Percentiles rank a stretch among this genome's conserved stretches.
Conservation (phyloP, 192 early-diverging fungal species). For the Anaeromyces robustus region DNA sequence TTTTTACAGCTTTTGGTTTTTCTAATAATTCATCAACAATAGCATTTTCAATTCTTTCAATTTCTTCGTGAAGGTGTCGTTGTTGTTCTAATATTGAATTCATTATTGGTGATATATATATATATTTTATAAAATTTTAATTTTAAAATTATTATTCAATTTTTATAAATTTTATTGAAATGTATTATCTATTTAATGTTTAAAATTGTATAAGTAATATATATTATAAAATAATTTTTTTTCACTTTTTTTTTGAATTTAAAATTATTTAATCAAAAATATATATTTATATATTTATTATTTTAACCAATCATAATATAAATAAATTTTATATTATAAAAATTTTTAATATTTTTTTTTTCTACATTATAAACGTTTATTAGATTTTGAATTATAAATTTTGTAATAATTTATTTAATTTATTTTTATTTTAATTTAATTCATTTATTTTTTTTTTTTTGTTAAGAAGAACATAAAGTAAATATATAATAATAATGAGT, state of each 20-base stretch:
- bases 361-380: not conserved
- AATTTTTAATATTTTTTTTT: not conserved
- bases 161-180: too few species aligned
- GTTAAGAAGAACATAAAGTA: too few species aligned
- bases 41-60: slow-evolving; percentile 82
- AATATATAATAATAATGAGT: not conserved
- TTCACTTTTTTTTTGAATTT: not conserved
- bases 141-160: too few species aligned
- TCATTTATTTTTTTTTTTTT: too few species aligned
- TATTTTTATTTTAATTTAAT: too few species aligned
- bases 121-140: too few species aligned
- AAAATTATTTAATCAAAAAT: not conserved
- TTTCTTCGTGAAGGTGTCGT: slow-evolving; percentile 68
- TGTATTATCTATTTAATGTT: too few species aligned
- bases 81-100: slow-evolving; percentile 39
- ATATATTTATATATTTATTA: not conserved
- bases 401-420: too few species aligned
- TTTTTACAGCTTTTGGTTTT: slow-evolving; percentile 46
- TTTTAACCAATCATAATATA: not conserved
- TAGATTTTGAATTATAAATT: too few species aligned
- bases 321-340: not conserved
- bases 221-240: not conserved
- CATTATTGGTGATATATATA: not conserved
- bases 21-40: slow-evolving; percentile 64
- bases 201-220: too few species aligned